Evolutionary conservation across 139 green algal species (phyloP), one percentile per base, ranked within the genome.

Genomic region (Trebouxia sp.): DNA sequence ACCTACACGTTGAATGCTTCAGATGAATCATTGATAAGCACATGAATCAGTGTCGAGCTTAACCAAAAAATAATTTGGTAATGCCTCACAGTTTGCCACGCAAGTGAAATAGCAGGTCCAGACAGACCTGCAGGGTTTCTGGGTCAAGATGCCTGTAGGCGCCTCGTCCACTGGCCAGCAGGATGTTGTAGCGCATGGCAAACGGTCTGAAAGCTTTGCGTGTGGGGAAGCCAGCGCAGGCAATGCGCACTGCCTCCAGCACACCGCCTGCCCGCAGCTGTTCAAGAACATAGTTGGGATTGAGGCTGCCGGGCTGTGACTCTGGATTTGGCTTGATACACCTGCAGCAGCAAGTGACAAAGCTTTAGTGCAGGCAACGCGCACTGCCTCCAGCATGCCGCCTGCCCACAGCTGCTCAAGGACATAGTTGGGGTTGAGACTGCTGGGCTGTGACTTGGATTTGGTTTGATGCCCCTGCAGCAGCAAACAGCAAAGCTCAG

Each of bases 191-290:
- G 35, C 88, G 87, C 80, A 85, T 79, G 17, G 74, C 87, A 78
- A 92, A 92, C 1, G 80, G 86, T 45, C 82, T 65, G 82, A 89
- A 90, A 80, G 80, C 76, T 66, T 91, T 91, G 35, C 96, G 89
- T 1, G 95, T 97, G 69, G 96, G 96, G 88, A 96, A 99, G 53
- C 96, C 85, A 2, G 96, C 96, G 38, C 91, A 94, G 12, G 90
- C 91, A 65, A 99, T 97, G 67, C 96, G 90, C 6, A 98, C 93
- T 6, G 97, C 96, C 83, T 99, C 96, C 66, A 99, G 86, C 81
- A 99, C 96, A 45, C 96, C 96, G 35, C 96, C 96, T 62, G 94
- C 97, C 37, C 96, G 82, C 80, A 99, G 93, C 90, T 99, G 96
- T 65, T 98, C 92, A 83, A 99, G 87, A 41, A 95, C 92, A 77